These are phyloP conservation scores for Oryza brachyantha DNA, from an alignment of 176 grass and related monocot genomes.

Conservation along the genomic window DNA sequence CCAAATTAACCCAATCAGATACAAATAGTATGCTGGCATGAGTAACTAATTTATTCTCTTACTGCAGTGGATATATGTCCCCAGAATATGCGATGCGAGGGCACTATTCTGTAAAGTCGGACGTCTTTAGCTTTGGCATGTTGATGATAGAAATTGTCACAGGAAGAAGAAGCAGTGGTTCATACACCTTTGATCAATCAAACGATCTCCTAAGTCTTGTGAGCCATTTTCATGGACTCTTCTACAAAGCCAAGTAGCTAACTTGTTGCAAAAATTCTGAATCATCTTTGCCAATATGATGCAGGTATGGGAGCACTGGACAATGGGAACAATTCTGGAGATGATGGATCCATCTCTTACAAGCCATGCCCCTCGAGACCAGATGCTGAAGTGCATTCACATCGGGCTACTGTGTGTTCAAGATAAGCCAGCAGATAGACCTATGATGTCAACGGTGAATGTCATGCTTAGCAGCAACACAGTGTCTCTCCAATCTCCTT, in stretches of 20 bases:
- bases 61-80: slow-evolving; percentile 46
- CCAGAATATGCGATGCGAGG: slow-evolving; percentile 62
- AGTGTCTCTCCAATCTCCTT: slow-evolving; percentile 43
- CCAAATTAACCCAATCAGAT: not conserved
- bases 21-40: not conserved
- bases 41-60: not conserved
- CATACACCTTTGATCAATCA: slow-evolving; percentile 28
- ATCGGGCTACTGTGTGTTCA: slow-evolving; percentile 67
- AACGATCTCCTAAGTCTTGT: slow-evolving; percentile 50
- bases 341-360: slow-evolving; percentile 37
- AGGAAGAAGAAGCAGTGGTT: slow-evolving; percentile 45
- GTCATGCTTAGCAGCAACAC: slow-evolving; percentile 57
- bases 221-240: not conserved
- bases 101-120: slow-evolving; percentile 61
- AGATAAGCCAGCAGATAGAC: slow-evolving; percentile 50
- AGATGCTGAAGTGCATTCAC: slow-evolving; percentile 43
- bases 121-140: slow-evolving; percentile 62
- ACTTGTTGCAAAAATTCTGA: not conserved
- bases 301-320: slow-evolving; percentile 69
- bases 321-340: slow-evolving; percentile 24
- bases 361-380: slow-evolving; percentile 24
- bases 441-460: slow-evolving; percentile 54
- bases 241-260: not conserved
- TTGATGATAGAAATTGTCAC: slow-evolving; percentile 70
- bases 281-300: not conserved